A percentile compares a stretch with the other conserved stretches of the same genome.
These are phyloP conservation scores for Dactylellina parvicollis DNA, from an alignment of 2,329 filamentous ascomycete genomes.

Conservation along the genomic window DNA sequence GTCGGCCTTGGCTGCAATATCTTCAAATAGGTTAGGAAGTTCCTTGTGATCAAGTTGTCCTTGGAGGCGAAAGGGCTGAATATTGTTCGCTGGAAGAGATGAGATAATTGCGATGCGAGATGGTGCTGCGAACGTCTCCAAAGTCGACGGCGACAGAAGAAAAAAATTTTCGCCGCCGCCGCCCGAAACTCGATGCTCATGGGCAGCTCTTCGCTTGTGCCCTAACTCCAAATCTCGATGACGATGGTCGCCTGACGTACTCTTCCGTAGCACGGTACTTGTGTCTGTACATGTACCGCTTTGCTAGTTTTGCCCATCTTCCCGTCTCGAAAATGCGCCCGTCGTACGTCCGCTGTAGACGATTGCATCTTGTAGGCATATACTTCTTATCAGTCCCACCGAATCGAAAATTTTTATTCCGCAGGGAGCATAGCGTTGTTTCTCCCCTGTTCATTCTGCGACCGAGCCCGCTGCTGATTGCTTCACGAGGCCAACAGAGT, in stretches of 20 bases:
- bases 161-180: constrained; percentile 39
- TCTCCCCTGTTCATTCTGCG: constrained; percentile 31
- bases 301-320: constrained; percentile 34
- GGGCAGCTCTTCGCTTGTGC: constrained; percentile 50
- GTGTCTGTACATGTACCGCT: constrained; percentile 35
- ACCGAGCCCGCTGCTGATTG: constrained; percentile 50
- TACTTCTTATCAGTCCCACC: constrained; percentile 49
- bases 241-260: constrained; percentile 54
- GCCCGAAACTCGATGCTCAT: constrained; percentile 41
- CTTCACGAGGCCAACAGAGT: constrained; percentile 49
- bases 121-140: constrained; percentile 14
- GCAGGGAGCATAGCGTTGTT: constrained; percentile 46
- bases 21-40: constrained; percentile 38
- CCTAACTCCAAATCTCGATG: constrained; percentile 49
- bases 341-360: constrained; percentile 41
- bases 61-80: constrained; percentile 13
- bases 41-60: constrained; percentile 34
- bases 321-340: constrained; percentile 37
- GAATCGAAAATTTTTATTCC: constrained; percentile 40
- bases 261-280: constrained; percentile 33
- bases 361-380: constrained; percentile 21
- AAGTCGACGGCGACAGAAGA: constrained; percentile 39
- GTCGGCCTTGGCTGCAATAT: constrained; percentile 53
- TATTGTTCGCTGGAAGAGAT: constrained; percentile 16
- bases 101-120: constrained; percentile 48